phyloP scores from a whole-genome alignment of 495 filamentous ascomycete species.

The Penicillium herquei region DNA sequence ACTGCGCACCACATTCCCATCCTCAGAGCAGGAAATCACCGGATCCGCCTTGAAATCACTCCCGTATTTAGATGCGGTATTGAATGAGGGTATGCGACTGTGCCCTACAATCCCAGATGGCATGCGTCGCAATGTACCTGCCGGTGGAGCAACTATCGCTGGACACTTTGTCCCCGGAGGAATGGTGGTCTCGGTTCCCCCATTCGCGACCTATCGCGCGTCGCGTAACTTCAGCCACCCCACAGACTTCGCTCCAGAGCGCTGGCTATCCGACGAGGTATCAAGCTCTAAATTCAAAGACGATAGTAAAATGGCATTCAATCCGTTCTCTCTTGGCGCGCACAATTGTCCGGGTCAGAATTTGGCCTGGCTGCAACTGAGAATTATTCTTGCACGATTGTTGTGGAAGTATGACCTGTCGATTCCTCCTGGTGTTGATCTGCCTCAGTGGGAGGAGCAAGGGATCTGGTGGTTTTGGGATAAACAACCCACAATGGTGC shows the following conservation, averaged over 20 bases:
- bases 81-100: neutral
- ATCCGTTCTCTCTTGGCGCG: neutral
- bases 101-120: neutral
- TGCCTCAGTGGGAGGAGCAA: neutral
- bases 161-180: neutral
- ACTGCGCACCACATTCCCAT: neutral
- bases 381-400: slow-evolving; percentile 14
- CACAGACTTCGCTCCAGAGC: neutral
- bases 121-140: neutral
- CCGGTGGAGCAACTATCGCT: neutral
- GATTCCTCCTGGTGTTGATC: neutral
- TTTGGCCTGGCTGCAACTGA: slow-evolving; percentile 12
- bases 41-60: neutral
- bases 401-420: slow-evolving; percentile 9
- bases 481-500: neutral
- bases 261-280: neutral
- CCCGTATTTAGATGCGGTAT: neutral
- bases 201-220: neutral
- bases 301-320: neutral
- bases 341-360: neutral
- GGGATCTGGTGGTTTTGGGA: neutral
- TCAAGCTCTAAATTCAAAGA: neutral
- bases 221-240: neutral
- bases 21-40: neutral
- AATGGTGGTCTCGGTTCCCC: neutral